Base-by-base conservation (phyloP, 2,329 filamentous ascomycete genomes). In the Sporothrix brunneoviolacea region DNA sequence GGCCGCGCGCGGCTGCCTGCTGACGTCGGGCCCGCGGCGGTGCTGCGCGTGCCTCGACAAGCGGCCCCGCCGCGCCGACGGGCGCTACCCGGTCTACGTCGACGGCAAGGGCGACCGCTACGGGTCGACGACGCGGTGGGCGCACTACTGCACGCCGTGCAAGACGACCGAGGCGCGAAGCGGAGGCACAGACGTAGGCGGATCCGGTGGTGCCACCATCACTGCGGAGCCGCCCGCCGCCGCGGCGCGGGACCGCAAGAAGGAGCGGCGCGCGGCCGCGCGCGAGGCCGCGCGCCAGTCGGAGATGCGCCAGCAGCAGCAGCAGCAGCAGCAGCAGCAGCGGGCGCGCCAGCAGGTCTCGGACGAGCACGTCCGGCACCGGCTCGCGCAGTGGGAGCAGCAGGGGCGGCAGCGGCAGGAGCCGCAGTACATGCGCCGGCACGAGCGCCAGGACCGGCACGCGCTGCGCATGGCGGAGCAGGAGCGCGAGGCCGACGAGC, bases 11-110 rank as follows among this genome's bases (percentile, higher is more conserved):
- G 43, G 48, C 33, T 54, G 52, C 40, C 8, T 6, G 12, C 19
- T 54, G 43, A 54, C 35, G 3, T 43, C 38, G 2, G 35, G 43
- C 10, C 48, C 40, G 12, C 48, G 45, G 12, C 24, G 22, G 6
- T 54, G 52, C 48, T 54, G 52, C 39, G 13, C 48, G 6, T 54
- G 52, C 43, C 22, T 48, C 6, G 52, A 54, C 48, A 22, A 9
- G 7, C 52, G 52, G 7, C 16, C 16, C 4, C 3, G 30, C 5
- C 9, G 38, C 4, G 19, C 28, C 15, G 43, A 51, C 39, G 52
- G 48, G 4, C 43, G 24, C n/a, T 54, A 54, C 48, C 42, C 38
- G 18, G 42, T 36, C 8, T 48, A 51, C 22, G 32, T 44, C 13
- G 52, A 54, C 40, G 52, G 52, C 27, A 10, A 27, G 6, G 16